These are phyloP conservation scores for Aspergillus sp. DNA, from an alignment of 2,329 filamentous ascomycete species.

Conservation along the genomic window DNA sequence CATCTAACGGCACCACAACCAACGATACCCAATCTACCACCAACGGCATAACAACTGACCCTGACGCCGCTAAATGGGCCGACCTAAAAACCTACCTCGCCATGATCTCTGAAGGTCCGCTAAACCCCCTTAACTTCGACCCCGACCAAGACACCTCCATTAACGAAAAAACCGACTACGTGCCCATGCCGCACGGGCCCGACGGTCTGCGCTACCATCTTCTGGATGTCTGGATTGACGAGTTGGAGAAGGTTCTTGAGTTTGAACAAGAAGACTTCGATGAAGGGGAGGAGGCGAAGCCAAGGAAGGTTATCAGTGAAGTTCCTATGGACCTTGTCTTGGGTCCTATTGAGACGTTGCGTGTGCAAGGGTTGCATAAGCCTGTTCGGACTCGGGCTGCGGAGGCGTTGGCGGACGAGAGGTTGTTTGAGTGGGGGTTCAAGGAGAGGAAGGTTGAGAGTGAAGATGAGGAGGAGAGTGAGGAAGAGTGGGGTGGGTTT, in stretches of 20 bases:
- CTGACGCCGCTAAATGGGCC: constrained; percentile 19
- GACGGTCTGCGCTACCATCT: constrained; percentile 82
- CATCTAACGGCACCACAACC: background rate
- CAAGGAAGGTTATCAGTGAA: constrained; percentile 28
- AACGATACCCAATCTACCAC: background rate
- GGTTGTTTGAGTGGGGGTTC: constrained; percentile 57
- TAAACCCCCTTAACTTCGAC: constrained; percentile 35
- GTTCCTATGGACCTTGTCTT: constrained; percentile 37
- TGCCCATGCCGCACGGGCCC: constrained; percentile 54
- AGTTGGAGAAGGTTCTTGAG: constrained; percentile 65
- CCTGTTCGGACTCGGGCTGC: constrained; percentile 62
- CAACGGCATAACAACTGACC: constrained; percentile 1
- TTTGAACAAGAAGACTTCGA: constrained; percentile 31
- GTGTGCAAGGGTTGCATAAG: constrained; percentile 57
- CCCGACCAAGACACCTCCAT: constrained; percentile 21
- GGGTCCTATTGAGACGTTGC: constrained; percentile 39
- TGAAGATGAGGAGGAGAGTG: constrained; percentile 37
- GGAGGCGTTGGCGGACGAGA: constrained; percentile 66
- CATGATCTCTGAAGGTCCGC: constrained; percentile 35
- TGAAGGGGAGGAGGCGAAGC: constrained; percentile 23
- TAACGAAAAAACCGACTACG: constrained; percentile 20
- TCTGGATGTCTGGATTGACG: constrained; percentile 86
- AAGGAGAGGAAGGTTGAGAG: constrained; percentile 36
- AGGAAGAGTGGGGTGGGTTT: constrained; percentile 63
- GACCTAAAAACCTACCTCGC: constrained; percentile 32